phyloP scores from a whole-genome alignment of 805 yeast genomes.

The Maudiozyma turicensis region DNA sequence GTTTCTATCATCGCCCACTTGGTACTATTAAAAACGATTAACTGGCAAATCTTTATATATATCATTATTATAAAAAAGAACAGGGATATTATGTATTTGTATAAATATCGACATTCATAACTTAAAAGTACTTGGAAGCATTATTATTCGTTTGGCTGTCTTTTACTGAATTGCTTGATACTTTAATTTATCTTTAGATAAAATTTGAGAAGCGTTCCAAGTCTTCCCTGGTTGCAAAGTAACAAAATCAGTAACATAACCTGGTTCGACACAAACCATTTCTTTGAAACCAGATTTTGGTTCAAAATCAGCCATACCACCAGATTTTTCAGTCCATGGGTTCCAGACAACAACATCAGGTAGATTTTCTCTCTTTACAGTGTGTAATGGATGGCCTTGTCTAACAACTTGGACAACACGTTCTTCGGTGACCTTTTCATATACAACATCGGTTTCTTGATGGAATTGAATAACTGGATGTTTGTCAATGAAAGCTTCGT shows the following conservation, averaged over 20 bases:
- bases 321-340: slow-evolving; percentile 85
- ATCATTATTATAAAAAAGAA: too few species aligned
- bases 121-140: too few species aligned
- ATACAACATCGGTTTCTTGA: slow-evolving; percentile 80
- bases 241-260: slow-evolving; percentile 65
- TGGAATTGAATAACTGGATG: slow-evolving; percentile 65
- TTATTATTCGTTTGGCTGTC: too few species aligned
- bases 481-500: slow-evolving; percentile 53
- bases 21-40: too few species aligned
- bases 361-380: slow-evolving; percentile 53
- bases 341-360: slow-evolving; percentile 87
- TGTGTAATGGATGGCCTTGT: slow-evolving; percentile 60
- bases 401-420: slow-evolving; percentile 60
- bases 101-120: too few species aligned
- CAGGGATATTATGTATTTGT: too few species aligned
- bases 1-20: too few species aligned
- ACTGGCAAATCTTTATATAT: too few species aligned
- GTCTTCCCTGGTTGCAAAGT: slow-evolving; percentile 56
- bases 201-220: slow-evolving; percentile 66
- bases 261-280: slow-evolving; percentile 95
- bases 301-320: slow-evolving; percentile 75
- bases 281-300: slow-evolving; percentile 76
- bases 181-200: slow-evolving; percentile 47
- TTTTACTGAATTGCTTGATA: slow-evolving; percentile 40
- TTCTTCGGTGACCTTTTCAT: slow-evolving; percentile 46